Conservation (phyloP, 768 basidiomycete species). For the Mycena metata region DNA sequence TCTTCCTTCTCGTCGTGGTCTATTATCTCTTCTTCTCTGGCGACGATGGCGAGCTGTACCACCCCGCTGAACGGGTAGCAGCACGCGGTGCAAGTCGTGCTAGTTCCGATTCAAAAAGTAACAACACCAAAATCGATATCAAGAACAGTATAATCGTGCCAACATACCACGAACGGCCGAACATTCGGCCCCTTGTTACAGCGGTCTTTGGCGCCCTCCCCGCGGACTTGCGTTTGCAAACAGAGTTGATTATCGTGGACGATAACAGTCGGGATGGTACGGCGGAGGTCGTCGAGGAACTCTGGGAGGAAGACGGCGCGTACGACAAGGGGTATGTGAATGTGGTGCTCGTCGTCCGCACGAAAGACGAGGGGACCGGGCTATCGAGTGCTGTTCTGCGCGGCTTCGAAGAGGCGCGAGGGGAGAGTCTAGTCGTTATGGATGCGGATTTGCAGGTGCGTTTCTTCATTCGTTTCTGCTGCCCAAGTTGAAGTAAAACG, state of each 20-base stretch:
- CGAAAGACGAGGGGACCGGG: background rate
- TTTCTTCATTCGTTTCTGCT: too few species aligned
- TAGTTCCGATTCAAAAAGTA: too few species aligned
- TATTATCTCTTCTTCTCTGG: too few species aligned
- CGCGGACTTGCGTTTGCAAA: background rate
- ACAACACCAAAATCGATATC: background rate
- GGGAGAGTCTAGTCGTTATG: constrained; percentile 21
- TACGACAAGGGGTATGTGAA: background rate
- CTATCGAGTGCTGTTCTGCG: constrained; percentile 9
- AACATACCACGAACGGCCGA: constrained; percentile 23
- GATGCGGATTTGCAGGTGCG: constrained; percentile 14
- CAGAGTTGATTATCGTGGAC: constrained; percentile 16
- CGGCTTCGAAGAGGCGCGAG: constrained; percentile 22
- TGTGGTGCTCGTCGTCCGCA: constrained; percentile 1
- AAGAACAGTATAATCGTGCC: constrained; percentile 19
- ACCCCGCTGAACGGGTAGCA: too few species aligned
- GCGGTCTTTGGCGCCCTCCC: constrained; percentile 11
- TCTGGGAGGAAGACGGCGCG: constrained; percentile 1
- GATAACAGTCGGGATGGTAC: constrained; percentile 13
- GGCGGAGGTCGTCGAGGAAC: constrained; percentile 10
- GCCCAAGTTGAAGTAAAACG: too few species aligned
- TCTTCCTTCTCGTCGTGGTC: too few species aligned
- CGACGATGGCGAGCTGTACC: too few species aligned
- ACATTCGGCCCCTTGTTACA: constrained; percentile 17
- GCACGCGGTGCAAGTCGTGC: too few species aligned